Evolutionary conservation across 345 rosid species (phyloP).

Genomic region (Aquilaria malaccensis): DNA sequence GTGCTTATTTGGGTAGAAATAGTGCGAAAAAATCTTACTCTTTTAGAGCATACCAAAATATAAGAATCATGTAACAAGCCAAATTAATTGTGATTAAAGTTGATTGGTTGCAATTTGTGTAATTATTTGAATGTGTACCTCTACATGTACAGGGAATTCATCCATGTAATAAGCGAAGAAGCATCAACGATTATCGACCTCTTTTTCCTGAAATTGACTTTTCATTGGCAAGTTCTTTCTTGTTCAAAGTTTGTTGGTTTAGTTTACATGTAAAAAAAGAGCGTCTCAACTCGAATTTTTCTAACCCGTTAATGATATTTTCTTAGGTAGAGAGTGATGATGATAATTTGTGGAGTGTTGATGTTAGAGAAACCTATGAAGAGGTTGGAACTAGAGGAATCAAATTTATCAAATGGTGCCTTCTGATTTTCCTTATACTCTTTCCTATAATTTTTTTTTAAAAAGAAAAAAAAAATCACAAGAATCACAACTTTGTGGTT

Average conservation of each 20-base stretch:
- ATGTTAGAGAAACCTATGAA: constrained; percentile 38
- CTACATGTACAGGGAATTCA: constrained; percentile 47
- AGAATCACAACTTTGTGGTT: no score
- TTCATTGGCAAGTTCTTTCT: constrained; percentile 50
- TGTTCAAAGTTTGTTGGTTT: no score
- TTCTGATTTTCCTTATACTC: neutral
- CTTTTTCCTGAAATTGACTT: constrained; percentile 67
- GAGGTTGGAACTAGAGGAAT: constrained; percentile 55
- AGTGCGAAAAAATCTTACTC: neutral
- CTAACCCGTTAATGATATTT: no score
- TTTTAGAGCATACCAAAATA: neutral
- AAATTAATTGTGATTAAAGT: neutral
- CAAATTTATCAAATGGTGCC: constrained; percentile 45
- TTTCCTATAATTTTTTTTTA: neutral
- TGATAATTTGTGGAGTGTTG: constrained; percentile 45
- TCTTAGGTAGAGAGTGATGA: constrained; percentile 60
- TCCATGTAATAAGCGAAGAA: constrained; percentile 73
- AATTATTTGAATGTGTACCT: neutral
- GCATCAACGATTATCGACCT: constrained; percentile 38
- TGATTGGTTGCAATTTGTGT: neutral
- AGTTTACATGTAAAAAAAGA: no score
- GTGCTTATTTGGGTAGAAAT: neutral
- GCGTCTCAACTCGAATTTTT: no score
- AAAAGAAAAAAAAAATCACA: no score
- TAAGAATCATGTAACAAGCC: neutral